Evolutionary conservation across 768 basidiomycete species (phyloP).

Genomic region (Lactarius psammicola): DNA sequence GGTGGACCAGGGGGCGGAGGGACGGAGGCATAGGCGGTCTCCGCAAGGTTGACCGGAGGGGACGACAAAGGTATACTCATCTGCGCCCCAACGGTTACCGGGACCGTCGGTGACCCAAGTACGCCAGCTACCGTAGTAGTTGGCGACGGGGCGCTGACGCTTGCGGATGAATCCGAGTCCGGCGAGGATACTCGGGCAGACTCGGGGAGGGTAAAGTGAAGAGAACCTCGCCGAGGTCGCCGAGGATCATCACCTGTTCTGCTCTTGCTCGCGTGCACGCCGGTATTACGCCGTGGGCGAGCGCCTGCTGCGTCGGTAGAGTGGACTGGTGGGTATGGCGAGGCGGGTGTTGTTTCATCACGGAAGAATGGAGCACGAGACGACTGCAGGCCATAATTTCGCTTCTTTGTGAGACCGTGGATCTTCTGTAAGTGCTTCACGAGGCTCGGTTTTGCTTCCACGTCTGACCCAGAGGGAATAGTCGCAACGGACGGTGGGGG

Average conservation of each 20-base stretch:
- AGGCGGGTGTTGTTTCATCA: constrained; percentile 15
- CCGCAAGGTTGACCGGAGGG: background rate
- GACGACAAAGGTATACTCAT: constrained; percentile 12
- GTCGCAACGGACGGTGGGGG: constrained; percentile 11
- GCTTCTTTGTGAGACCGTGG: constrained; percentile 30
- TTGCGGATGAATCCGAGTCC: constrained; percentile 26
- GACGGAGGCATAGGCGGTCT: background rate
- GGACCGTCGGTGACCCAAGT: constrained; percentile 9
- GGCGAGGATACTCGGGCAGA: constrained; percentile 24
- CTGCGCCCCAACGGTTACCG: constrained; percentile 12
- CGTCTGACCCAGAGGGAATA: constrained; percentile 6
- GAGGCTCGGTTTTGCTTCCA: constrained; percentile 21
- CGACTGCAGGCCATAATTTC: constrained; percentile 27
- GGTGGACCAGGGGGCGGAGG: constrained; percentile 8
- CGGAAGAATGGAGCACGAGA: constrained; percentile 27
- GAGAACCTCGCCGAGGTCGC: constrained; percentile 21
- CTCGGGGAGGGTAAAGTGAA: constrained; percentile 19
- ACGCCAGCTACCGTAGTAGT: constrained; percentile 15
- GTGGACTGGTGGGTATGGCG: background rate
- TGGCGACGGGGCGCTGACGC: constrained; percentile 25
- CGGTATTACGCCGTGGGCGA: constrained; percentile 26
- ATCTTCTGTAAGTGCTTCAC: constrained; percentile 29
- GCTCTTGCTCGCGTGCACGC: constrained; percentile 20
- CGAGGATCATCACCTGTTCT: constrained; percentile 21
- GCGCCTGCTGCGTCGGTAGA: constrained; percentile 9